Percentiles rank a stretch among this genome's conserved stretches.
These are phyloP conservation scores for Camelina neglecta DNA, from an alignment of 345 rosid species.

Conservation along the genomic window DNA sequence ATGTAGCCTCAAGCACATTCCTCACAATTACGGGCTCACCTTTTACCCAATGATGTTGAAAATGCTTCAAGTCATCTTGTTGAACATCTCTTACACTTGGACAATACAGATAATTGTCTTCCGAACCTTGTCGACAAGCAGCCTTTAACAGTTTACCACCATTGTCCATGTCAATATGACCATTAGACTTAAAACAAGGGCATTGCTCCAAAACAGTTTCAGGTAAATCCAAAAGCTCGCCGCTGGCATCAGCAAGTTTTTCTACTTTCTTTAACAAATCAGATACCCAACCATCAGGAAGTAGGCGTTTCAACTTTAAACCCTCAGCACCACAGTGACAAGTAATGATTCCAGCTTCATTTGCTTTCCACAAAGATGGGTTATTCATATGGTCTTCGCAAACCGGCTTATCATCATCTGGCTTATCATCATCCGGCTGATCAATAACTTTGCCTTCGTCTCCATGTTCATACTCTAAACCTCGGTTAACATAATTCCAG, in stretches of 20 bases:
- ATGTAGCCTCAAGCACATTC: slow-evolving; percentile 57
- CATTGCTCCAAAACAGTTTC: slow-evolving; percentile 41
- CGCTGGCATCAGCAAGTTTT: slow-evolving; percentile 31
- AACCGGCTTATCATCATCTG: not conserved
- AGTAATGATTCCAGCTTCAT: slow-evolving; percentile 56
- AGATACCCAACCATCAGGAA: slow-evolving; percentile 45
- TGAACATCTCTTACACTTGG: slow-evolving; percentile 54
- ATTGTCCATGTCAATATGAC: slow-evolving; percentile 37
- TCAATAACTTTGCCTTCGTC: slow-evolving; percentile 5
- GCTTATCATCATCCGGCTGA: not conserved
- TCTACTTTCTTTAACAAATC: slow-evolving; percentile 53
- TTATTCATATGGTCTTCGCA: slow-evolving; percentile 25
- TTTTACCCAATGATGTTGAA: slow-evolving; percentile 72
- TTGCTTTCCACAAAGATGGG: slow-evolving; percentile 54
- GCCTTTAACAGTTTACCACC: slow-evolving; percentile 50
- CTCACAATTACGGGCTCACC: slow-evolving; percentile 77
- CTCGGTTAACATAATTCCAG: slow-evolving; percentile 34
- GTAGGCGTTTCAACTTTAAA: slow-evolving; percentile 52
- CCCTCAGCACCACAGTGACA: slow-evolving; percentile 60
- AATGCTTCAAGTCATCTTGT: slow-evolving; percentile 58
- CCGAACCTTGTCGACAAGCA: slow-evolving; percentile 57
- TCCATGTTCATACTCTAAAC: slow-evolving; percentile 53
- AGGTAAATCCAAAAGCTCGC: slow-evolving; percentile 9
- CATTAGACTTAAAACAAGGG: slow-evolving; percentile 52
- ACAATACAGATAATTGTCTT: slow-evolving; percentile 64